phyloP scores from a whole-genome alignment of 208 protist species.

The Trypanosoma avium region DNA sequence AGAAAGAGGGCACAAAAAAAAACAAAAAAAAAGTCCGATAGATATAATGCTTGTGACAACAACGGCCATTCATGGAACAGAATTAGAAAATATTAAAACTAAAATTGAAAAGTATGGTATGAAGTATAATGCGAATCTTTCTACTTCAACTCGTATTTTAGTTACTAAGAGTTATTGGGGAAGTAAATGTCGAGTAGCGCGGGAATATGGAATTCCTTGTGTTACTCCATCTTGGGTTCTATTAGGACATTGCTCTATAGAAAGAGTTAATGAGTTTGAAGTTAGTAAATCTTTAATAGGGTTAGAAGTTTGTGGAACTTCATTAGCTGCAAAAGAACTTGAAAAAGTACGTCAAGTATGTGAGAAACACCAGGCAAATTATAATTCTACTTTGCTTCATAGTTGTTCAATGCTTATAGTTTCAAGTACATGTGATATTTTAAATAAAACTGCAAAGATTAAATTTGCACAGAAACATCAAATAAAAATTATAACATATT shows the following conservation, averaged over 20 bases:
- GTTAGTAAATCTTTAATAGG: slow-evolving; percentile 32
- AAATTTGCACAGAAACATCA: slow-evolving; percentile 19
- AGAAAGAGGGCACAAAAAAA: background rate
- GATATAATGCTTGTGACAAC: slow-evolving; percentile 56
- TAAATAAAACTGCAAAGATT: slow-evolving; percentile 10
- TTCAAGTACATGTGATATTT: slow-evolving; percentile 5
- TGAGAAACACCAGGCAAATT: slow-evolving; percentile 26
- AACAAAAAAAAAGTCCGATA: slow-evolving; percentile 5
- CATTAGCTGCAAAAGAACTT: slow-evolving; percentile 32
- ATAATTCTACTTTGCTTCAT: slow-evolving; percentile 35
- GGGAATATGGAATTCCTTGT: slow-evolving; percentile 52
- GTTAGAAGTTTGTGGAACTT: slow-evolving; percentile 50
- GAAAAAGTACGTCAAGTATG: slow-evolving; percentile 31
- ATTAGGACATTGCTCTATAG: slow-evolving; percentile 39
- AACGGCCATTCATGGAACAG: slow-evolving; percentile 51
- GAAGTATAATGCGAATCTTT: slow-evolving; percentile 40
- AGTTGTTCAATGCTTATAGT: slow-evolving; percentile 46
- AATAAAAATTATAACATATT: slow-evolving; percentile 10
- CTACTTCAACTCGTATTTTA: slow-evolving; percentile 42
- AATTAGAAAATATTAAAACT: slow-evolving; percentile 37
- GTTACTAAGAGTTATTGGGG: slow-evolving; percentile 36
- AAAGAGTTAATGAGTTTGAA: slow-evolving; percentile 30
- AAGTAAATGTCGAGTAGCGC: slow-evolving; percentile 49
- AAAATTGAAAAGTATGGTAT: slow-evolving; percentile 28
- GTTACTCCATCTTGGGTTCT: slow-evolving; percentile 51